These are phyloP conservation scores for Colletotrichum gloeosporioides DNA, from an alignment of 2,329 filamentous ascomycete species.

Conservation along the genomic window DNA sequence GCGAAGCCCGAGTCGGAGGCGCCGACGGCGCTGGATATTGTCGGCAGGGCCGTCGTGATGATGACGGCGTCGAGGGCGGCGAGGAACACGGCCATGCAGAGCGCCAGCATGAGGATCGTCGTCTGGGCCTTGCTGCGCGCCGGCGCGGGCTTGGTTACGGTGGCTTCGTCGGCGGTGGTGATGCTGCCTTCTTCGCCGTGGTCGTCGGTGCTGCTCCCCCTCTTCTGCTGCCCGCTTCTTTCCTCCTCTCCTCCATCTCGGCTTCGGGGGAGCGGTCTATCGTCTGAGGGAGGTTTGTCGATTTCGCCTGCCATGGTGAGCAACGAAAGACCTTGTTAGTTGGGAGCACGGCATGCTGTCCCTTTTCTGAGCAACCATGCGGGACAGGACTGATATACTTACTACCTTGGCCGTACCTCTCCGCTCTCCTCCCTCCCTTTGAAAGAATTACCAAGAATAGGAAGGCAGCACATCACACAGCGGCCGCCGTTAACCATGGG, in stretches of 20 bases:
- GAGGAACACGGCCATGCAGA: slow-evolving; percentile 54
- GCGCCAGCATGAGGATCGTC: slow-evolving; percentile 43
- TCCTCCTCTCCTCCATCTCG: background rate
- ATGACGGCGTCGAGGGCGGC: slow-evolving; percentile 66
- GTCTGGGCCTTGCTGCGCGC: slow-evolving; percentile 42
- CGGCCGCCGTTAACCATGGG: background rate
- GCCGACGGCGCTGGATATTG: slow-evolving; percentile 67
- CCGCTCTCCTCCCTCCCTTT: background rate
- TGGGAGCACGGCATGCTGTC: background rate
- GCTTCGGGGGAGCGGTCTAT: background rate
- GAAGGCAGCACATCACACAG: background rate
- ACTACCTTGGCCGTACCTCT: background rate
- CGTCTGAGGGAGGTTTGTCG: background rate
- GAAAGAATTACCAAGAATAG: background rate
- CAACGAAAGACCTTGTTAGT: background rate
- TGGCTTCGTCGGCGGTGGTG: background rate
- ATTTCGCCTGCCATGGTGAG: background rate
- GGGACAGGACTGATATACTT: background rate
- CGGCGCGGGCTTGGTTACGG: slow-evolving; percentile 12
- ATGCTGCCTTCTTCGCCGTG: background rate
- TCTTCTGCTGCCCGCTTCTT: background rate
- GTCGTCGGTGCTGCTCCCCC: background rate
- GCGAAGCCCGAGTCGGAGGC: slow-evolving; percentile 72
- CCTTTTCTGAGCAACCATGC: background rate
- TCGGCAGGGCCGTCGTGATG: slow-evolving; percentile 70